A percentile compares a stretch with the other conserved stretches of the same genome.
phyloP scores from a whole-genome alignment of 1,284 basidiomycete genomes.

The Cerrena zonata region DNA sequence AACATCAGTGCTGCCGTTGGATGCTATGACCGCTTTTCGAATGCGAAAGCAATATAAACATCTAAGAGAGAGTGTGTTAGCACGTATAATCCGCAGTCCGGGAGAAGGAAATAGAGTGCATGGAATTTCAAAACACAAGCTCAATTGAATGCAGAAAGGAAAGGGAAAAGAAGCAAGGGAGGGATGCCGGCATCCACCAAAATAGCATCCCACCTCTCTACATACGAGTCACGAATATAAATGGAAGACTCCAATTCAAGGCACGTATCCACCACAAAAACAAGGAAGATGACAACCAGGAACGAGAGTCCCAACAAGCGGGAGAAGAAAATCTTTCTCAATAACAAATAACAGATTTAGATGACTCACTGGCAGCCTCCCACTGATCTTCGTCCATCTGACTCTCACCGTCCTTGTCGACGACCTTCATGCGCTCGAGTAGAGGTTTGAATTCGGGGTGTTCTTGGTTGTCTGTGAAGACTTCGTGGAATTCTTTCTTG shows the following conservation, averaged over 20 bases:
- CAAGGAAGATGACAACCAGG: not conserved
- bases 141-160: not conserved
- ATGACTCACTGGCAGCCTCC: conserved; percentile 86
- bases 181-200: not conserved
- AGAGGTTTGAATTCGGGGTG: conserved; percentile 74
- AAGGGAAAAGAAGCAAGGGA: no score
- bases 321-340: not conserved
- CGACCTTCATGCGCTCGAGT: conserved; percentile 82
- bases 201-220: not conserved
- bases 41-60: conserved; percentile 80
- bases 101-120: not conserved
- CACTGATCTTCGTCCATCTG: conserved; percentile 90
- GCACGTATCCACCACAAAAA: conserved; percentile 4
- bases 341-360: not conserved
- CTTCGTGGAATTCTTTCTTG: conserved; percentile 83
- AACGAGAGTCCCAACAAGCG: conserved; percentile 1
- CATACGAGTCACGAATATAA: no score
- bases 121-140: not conserved
- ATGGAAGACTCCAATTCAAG: not conserved
- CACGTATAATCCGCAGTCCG: not conserved
- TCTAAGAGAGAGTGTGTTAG: conserved; percentile 38
- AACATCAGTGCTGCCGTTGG: no score
- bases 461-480: conserved; percentile 74
- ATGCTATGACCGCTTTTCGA: conserved; percentile 56
- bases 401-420: conserved; percentile 77